phyloP scores from a whole-genome alignment of 441 rosid species.

The Arabidopsis hybrid region DNA sequence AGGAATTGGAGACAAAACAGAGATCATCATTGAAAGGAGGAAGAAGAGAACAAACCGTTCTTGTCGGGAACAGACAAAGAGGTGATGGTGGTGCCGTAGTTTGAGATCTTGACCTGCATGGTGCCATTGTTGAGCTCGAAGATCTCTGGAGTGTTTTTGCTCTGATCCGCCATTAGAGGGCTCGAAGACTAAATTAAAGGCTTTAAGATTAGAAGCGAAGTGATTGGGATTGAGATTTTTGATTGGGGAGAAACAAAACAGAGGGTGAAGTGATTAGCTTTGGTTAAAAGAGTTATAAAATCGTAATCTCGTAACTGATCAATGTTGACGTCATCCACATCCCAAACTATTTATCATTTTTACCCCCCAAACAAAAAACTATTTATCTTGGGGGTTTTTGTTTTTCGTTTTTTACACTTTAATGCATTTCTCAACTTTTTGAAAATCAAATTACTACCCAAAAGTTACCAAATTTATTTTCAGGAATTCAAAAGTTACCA shows the following conservation, averaged over 20 bases:
- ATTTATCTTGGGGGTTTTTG: not conserved
- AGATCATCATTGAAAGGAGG: not conserved
- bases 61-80: slow-evolving; percentile 81
- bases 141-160: slow-evolving; percentile 54
- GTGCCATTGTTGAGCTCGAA: slow-evolving; percentile 87
- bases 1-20: not conserved
- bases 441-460: no score
- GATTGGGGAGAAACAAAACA: slow-evolving; percentile 13
- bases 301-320: slow-evolving; percentile 27
- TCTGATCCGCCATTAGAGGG: slow-evolving; percentile 63
- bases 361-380: no score
- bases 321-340: slow-evolving; percentile 38
- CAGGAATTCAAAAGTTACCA: not conserved
- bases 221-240: not conserved
- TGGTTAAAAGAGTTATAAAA: slow-evolving; percentile 5
- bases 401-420: not conserved
- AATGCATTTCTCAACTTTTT: no score
- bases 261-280: slow-evolving; percentile 33
- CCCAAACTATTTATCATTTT: slow-evolving; percentile 14
- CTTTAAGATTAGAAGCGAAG: slow-evolving; percentile 3
- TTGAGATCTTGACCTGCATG: slow-evolving; percentile 73
- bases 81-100: slow-evolving; percentile 84
- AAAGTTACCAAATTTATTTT: no score
- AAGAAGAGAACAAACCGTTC: slow-evolving; percentile 55
- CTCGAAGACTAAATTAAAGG: not conserved